Base-by-base conservation (phyloP, 1,284 basidiomycete species). In the Malassezia psittaci region DNA sequence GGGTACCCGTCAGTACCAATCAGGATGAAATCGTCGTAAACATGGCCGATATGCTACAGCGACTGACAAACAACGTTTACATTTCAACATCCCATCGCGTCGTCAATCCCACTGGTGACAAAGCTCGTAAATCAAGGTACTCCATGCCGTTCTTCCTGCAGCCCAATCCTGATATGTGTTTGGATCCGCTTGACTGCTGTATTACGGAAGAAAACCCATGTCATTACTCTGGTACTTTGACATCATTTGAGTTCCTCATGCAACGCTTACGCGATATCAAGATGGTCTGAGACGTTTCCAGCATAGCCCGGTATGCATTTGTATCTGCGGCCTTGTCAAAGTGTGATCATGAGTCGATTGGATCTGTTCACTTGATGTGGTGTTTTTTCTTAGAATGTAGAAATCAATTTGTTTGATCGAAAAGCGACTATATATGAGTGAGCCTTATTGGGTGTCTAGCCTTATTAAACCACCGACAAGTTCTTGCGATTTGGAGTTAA, bases 1-100 rank as follows among this genome's bases (percentile, higher is more conserved):
- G 50, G 50, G 34, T 52, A 16, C 50, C 50, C 12, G 34, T 52
- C n/a, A 52, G 42, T 9, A 44, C 50, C 19, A 35, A 44, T 13
- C 35, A 32, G 19, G 50, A 52, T 38, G 50, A 41, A 8, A 45
- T 52, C 37, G 50, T 52, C 34, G 50, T 52, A 21, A 52, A 52
- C 18, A 52, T 52, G 32, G 50, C 42, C 7, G 50, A 52, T 37
- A 52, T 52, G 50, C 42, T 52, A 15, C 41, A 52, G 42, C 50
- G 50, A 11, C 42, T 52, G 16, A 52, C 50, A 9, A 52, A 52
- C 32, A 13, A 45, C 19, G 41, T 52, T 6, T 52, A 44, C 41
- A 41, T 44, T 9, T 52, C 50, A 13, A 52, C 50, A 10, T 44
- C 50, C 10, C 50, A 52, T 32, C 50, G 50, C 12, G 50, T 52